Percentiles rank a stretch among this genome's conserved stretches.
These are phyloP conservation scores for Coemansia sp. DNA, from an alignment of 192 early-diverging fungal genomes.

Conservation along the genomic window DNA sequence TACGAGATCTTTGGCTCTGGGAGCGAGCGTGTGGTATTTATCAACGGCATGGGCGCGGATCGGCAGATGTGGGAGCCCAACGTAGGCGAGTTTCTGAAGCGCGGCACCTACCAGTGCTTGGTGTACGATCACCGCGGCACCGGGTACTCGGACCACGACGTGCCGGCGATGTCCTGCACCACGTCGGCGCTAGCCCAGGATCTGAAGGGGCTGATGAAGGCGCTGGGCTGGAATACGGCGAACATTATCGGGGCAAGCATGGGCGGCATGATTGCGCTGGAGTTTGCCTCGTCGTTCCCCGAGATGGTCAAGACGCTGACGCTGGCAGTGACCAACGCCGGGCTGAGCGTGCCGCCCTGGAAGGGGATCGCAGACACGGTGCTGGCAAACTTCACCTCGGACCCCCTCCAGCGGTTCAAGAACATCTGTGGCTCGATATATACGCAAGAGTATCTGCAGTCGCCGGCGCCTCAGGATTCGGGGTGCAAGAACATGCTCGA, in stretches of 20 bases:
- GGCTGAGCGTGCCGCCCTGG: constrained; percentile 28
- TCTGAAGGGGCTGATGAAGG: constrained; percentile 57
- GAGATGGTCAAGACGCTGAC: constrained; percentile 52
- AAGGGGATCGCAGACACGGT: constrained; percentile 32
- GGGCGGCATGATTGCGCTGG: constrained; percentile 82
- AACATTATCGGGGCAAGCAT: constrained; percentile 79
- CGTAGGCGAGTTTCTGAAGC: constrained; percentile 56
- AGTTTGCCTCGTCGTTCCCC: constrained; percentile 59
- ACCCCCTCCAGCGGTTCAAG: constrained; percentile 35
- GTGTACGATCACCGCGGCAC: constrained; percentile 83
- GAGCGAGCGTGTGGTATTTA: constrained; percentile 21
- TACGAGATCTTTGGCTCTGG: constrained; percentile 45
- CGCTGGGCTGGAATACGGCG: constrained; percentile 65
- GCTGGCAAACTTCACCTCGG: constrained; percentile 23
- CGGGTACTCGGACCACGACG: constrained; percentile 48
- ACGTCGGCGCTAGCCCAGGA: constrained; percentile 54
- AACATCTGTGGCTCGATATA: constrained; percentile 36
- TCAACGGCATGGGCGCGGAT: constrained; percentile 50
- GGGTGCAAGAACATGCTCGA: constrained; percentile 36
- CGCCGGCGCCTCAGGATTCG: constrained; percentile 30
- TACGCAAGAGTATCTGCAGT: constrained; percentile 24
- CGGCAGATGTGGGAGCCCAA: constrained; percentile 51
- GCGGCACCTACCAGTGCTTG: constrained; percentile 58
- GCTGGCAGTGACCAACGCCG: constrained; percentile 39
- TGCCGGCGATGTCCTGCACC: constrained; percentile 1